Evolutionary conservation across 768 basidiomycete species (phyloP), one percentile per base, ranked within the genome.

Genomic region (Cyclocybe cylindracea): DNA sequence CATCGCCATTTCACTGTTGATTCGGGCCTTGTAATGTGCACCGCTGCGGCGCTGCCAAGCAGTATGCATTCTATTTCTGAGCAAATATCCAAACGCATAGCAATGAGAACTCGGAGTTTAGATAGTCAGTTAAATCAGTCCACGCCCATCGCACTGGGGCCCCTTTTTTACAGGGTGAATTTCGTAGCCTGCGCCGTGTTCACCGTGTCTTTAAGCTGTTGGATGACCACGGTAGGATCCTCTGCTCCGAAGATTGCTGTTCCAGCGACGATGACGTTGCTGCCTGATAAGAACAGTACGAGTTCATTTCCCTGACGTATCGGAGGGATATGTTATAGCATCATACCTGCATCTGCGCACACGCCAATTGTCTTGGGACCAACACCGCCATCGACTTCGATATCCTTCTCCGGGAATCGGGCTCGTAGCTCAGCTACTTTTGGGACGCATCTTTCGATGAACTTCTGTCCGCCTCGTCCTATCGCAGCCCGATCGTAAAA

Each of bases 311-410:
- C 35, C 34, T 7, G 37, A n/a, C 10, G 24, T 29, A 44, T 35
- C 18, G 11, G 13, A 35, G 38, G n/a, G 49, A 32, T 7, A 39
- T 36, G 5, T 45, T 44, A 45, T 39, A 5, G 10, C 42, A 10
- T 59, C 70, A 44, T 60, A 89, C 94, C 95, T 36, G 96, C 97
- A 50, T 91, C 73, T 2, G 97, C 95, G 62, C 97, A 98, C 47
- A 77, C 78, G 61, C 80, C 89, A 51, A 97, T 80, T 2, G 94
- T 98, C 58, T 87, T 88, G 4, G 91, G 89, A 5, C 94, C 89
- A n/a, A 99, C 89, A 36, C 97, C 97, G 32, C 97, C 97, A 66
- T 99, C 97, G 45, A 99, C 97, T 70, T 99, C 93, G 53, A 99
- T 98, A 65, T 98, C 92, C 69, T 91, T 97, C 51, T 87, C 76